Evolutionary conservation across 345 rosid genomes (phyloP).

Genomic region (Syzygium aqueum): DNA sequence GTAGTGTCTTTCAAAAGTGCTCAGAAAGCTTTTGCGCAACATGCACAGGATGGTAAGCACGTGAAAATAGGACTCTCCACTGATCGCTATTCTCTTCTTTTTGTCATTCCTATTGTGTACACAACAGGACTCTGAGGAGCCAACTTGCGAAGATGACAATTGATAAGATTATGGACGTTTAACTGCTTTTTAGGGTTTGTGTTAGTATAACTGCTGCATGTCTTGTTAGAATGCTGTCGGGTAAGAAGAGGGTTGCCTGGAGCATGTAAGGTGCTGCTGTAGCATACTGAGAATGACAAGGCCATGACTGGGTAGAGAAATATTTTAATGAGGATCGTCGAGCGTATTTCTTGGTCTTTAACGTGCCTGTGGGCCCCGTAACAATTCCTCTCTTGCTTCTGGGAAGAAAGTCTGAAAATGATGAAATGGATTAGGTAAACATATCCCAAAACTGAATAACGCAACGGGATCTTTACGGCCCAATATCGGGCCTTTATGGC

Average conservation of each 20-base stretch:
- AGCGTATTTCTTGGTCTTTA: background rate
- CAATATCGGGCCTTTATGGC: background rate
- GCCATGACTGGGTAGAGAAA: background rate
- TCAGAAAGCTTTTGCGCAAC: background rate
- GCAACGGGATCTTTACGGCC: background rate
- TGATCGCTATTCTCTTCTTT: background rate
- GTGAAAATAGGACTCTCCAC: background rate
- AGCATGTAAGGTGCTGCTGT: background rate
- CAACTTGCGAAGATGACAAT: background rate
- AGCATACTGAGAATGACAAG: background rate
- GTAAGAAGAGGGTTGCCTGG: background rate
- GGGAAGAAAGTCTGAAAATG: background rate
- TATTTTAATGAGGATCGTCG: background rate
- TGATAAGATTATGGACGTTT: background rate
- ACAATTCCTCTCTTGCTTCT: background rate
- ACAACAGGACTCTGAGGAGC: background rate
- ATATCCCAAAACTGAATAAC: background rate
- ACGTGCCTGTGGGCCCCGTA: background rate
- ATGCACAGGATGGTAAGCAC: background rate
- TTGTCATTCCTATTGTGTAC: background rate
- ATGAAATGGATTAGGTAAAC: background rate
- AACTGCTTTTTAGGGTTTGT: background rate
- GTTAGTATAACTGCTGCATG: background rate
- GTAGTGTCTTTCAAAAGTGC: background rate
- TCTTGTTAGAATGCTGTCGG: background rate